A percentile compares a stretch with the other conserved stretches of the same genome.
phyloP scores from a whole-genome alignment of 73 alveolate species.

The Tetrahymena thermophila region DNA sequence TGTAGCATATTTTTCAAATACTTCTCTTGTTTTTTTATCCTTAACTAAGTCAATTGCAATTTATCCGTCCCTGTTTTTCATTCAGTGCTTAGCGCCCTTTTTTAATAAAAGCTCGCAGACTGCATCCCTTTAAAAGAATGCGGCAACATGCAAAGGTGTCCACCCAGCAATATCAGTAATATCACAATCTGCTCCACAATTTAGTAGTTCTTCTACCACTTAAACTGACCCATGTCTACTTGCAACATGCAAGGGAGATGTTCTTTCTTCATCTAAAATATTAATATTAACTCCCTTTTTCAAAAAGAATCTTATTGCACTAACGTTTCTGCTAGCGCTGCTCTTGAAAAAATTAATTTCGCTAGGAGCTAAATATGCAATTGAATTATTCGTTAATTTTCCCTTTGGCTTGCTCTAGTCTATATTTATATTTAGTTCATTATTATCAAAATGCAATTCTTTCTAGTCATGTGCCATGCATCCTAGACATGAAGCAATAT shows the following conservation, averaged over 20 bases:
- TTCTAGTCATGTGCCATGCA: slow-evolving; percentile 36
- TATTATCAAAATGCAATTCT: slow-evolving; percentile 27
- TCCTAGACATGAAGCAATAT: slow-evolving; percentile 29
- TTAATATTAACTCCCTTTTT: slow-evolving; percentile 66
- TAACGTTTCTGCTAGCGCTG: slow-evolving; percentile 56
- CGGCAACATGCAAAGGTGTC: slow-evolving; percentile 60
- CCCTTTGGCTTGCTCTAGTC: slow-evolving; percentile 36
- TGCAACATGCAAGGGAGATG: slow-evolving; percentile 77
- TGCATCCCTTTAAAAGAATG: slow-evolving; percentile 25
- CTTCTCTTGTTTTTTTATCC: slow-evolving; percentile 40
- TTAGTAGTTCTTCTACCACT: slow-evolving; percentile 65
- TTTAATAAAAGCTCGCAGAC: slow-evolving; percentile 14
- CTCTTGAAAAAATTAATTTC: slow-evolving; percentile 65
- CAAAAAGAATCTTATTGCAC: slow-evolving; percentile 58
- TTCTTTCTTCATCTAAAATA: slow-evolving; percentile 73
- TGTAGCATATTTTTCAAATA: slow-evolving; percentile 16
- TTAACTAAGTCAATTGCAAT: slow-evolving; percentile 37
- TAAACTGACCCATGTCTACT: slow-evolving; percentile 57
- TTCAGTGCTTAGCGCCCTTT: slow-evolving; percentile 27
- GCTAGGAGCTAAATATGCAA: slow-evolving; percentile 52
- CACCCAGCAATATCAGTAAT: slow-evolving; percentile 78
- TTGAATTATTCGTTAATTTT: slow-evolving; percentile 56
- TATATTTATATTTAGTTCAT: slow-evolving; percentile 18
- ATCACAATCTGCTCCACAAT: slow-evolving; percentile 64
- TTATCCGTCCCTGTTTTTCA: slow-evolving; percentile 42